Evolutionary conservation across 2,329 filamentous ascomycete species (phyloP).

Genomic region (Ophiostoma sp.): DNA sequence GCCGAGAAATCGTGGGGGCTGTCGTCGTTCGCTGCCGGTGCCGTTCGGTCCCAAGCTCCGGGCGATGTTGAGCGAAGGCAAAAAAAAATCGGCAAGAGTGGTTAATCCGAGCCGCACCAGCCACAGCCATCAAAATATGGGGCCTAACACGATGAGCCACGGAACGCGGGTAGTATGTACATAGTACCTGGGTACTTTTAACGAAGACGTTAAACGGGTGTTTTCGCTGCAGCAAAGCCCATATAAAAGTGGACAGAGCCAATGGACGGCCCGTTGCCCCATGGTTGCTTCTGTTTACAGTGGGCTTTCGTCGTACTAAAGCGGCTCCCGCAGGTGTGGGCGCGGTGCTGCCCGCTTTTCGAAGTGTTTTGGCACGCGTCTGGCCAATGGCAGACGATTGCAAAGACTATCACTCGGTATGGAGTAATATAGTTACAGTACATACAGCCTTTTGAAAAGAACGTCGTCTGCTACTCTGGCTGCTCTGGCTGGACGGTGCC

Average conservation of each 20-base stretch:
- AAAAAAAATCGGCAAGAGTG: slow-evolving; percentile 11
- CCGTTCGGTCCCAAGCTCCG: background rate
- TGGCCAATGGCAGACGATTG: slow-evolving; percentile 9
- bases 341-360: slow-evolving; percentile 15
- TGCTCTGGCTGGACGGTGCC: background rate
- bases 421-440: no score
- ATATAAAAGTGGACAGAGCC: slow-evolving; percentile 30
- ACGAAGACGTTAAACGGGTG: background rate
- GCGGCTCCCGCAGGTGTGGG: background rate
- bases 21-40: background rate
- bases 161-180: no score
- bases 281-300: slow-evolving; percentile 52
- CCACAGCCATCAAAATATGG: slow-evolving; percentile 5
- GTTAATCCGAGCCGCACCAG: slow-evolving; percentile 21
- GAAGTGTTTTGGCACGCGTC: slow-evolving; percentile 22
- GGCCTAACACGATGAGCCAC: slow-evolving; percentile 22
- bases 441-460: background rate
- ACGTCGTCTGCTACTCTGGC: background rate
- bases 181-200: background rate
- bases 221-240: background rate
- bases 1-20: background rate
- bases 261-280: slow-evolving; percentile 50
- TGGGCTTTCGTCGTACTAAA: slow-evolving; percentile 26
- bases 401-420: background rate
- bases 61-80: background rate